These are phyloP conservation scores for Spizellomyces sp. DNA, from an alignment of 192 early-diverging fungal genomes.

Conservation along the genomic window DNA sequence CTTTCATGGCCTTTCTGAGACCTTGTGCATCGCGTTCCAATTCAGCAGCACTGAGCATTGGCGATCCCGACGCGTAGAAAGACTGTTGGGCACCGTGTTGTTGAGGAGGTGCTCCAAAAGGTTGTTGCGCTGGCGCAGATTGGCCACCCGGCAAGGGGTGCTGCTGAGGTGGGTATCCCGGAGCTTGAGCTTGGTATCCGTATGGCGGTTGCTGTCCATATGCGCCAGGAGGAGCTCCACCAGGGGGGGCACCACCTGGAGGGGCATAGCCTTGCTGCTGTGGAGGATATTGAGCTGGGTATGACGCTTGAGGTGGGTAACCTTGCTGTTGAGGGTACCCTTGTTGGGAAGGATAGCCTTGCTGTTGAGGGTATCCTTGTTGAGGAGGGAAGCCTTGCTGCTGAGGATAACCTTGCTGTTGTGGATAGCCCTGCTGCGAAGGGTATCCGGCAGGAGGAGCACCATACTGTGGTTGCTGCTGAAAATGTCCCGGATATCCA, in stretches of 20 bases:
- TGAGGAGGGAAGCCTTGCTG: constrained; percentile 9
- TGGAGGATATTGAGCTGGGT: constrained; percentile 11
- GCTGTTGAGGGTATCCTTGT: constrained; percentile 11
- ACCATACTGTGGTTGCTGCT: background rate
- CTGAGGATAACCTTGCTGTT: constrained; percentile 20
- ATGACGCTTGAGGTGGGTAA: constrained; percentile 8
- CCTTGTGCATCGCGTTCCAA: constrained; percentile 17
- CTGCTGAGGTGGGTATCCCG: constrained; percentile 19
- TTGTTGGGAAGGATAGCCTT: constrained; percentile 28
- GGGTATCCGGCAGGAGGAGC: background rate
- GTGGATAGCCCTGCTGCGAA: constrained; percentile 21
- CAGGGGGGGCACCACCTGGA: constrained; percentile 16
- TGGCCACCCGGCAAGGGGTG: background rate
- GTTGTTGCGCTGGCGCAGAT: constrained; percentile 16
- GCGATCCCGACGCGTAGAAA: constrained; percentile 14
- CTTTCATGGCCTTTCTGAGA: constrained; percentile 41
- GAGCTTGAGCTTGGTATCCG: constrained; percentile 13
- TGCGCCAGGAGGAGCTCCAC: constrained; percentile 1
- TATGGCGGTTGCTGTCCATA: constrained; percentile 9
- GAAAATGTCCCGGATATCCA: background rate
- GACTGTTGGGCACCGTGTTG: background rate
- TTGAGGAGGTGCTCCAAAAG: background rate
- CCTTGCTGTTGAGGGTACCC: constrained; percentile 22
- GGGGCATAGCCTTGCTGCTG: constrained; percentile 17
- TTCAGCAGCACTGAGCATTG: constrained; percentile 14